A percentile compares a stretch with the other conserved stretches of the same genome.
Evolutionary conservation across 306 rosid genomes (phyloP).

Genomic region (Glycine latifolia): DNA sequence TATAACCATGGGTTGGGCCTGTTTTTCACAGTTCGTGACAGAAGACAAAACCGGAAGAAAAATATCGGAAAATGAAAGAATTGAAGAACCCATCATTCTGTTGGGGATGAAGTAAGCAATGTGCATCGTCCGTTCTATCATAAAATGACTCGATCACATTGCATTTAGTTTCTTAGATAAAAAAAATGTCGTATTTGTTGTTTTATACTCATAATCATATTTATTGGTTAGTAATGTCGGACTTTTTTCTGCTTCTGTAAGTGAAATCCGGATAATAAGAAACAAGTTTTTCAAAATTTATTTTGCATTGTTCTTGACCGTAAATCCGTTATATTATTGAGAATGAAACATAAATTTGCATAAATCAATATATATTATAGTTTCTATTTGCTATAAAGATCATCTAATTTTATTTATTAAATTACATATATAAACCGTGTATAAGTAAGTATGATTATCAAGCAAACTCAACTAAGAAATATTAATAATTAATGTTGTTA

Average conservation of each 20-base stretch:
- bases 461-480: not conserved
- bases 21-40: slow-evolving; percentile 35
- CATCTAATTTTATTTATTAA: not conserved
- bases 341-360: not conserved
- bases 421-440: not conserved
- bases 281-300: not conserved
- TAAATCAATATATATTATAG: no score
- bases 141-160: not conserved
- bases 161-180: not conserved
- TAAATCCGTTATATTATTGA: not conserved
- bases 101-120: not conserved
- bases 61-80: slow-evolving; percentile 12
- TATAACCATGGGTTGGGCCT: not conserved
- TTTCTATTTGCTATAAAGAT: no score
- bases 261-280: not conserved
- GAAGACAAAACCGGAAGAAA: no score
- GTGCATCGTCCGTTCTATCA: no score
- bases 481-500: not conserved
- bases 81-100: not conserved
- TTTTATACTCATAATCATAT: not conserved
- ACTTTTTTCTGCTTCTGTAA: not conserved
- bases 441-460: not conserved
- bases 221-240: not conserved
- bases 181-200: not conserved
- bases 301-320: not conserved